Conservation (phyloP, 371 early-diverging fungal genomes). For the Mortierella sp. region DNA sequence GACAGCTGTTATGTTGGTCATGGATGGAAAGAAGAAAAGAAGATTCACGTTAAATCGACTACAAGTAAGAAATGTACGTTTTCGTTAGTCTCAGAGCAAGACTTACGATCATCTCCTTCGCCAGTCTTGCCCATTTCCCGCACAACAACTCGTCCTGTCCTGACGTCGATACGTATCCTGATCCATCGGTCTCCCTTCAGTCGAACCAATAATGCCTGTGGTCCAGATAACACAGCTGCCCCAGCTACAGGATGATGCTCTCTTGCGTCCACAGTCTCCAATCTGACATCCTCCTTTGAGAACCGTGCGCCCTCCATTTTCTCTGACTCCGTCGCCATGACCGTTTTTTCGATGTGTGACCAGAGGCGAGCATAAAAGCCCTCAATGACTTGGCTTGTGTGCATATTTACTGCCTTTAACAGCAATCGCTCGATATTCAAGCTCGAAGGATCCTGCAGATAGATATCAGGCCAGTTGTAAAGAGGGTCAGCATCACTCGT, state of each 20-base stretch:
- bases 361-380: slow-evolving; percentile 59
- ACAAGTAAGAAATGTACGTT: too few relatives aligned
- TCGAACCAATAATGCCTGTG: slow-evolving; percentile 59
- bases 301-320: slow-evolving; percentile 21
- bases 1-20: slow-evolving; percentile 17
- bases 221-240: slow-evolving; percentile 12
- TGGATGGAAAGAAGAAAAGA: background rate
- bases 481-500: background rate
- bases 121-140: slow-evolving; percentile 62
- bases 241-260: slow-evolving; percentile 13
- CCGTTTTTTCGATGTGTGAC: slow-evolving; percentile 36
- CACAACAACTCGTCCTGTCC: slow-evolving; percentile 66
- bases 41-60: background rate
- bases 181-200: slow-evolving; percentile 67
- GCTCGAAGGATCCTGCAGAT: slow-evolving; percentile 58
- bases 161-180: slow-evolving; percentile 63
- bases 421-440: slow-evolving; percentile 63
- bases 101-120: slow-evolving; percentile 67
- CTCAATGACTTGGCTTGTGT: slow-evolving; percentile 61
- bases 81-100: background rate
- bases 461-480: background rate
- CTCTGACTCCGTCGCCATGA: slow-evolving; percentile 18
- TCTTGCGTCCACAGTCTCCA: slow-evolving; percentile 27
- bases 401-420: slow-evolving; percentile 61
- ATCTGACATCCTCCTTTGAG: slow-evolving; percentile 31